phyloP scores from a whole-genome alignment of 2,329 filamentous ascomycete species.

The Curvularia hawaiiensis region DNA sequence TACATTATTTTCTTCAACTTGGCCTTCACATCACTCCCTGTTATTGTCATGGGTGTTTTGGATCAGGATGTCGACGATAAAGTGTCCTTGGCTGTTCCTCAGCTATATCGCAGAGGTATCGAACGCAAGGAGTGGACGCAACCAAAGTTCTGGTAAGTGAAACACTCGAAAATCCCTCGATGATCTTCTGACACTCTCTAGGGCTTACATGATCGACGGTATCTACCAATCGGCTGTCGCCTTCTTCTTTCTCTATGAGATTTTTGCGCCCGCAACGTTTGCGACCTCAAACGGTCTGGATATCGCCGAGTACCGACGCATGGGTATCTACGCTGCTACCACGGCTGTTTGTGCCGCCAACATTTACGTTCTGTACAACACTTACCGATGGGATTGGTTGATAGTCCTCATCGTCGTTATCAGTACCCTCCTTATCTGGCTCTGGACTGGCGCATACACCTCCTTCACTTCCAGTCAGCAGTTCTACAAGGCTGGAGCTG shows the following conservation, averaged over 20 bases:
- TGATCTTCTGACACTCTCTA: conserved; percentile 28
- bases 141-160: conserved; percentile 86
- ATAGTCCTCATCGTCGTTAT: conserved; percentile 81
- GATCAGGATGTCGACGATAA: conserved; percentile 96
- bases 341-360: conserved; percentile 89
- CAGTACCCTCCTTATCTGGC: conserved; percentile 86
- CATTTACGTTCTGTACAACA: conserved; percentile 92
- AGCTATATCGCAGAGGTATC: conserved; percentile 94
- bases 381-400: conserved; percentile 98
- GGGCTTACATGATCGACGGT: conserved; percentile 89
- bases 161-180: not conserved
- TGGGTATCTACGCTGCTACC: conserved; percentile 86
- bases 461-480: conserved; percentile 61
- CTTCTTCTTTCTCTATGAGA: conserved; percentile 89
- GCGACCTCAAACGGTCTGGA: conserved; percentile 74
- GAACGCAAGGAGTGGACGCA: conserved; percentile 97
- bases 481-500: conserved; percentile 77
- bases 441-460: conserved; percentile 93
- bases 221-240: conserved; percentile 92
- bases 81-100: conserved; percentile 91
- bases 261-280: conserved; percentile 72
- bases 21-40: conserved; percentile 92
- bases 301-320: conserved; percentile 78
- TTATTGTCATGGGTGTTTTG: conserved; percentile 93
- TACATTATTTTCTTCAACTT: conserved; percentile 98